These are phyloP conservation scores for Lichenothelia convexa DNA, from an alignment of 495 filamentous ascomycete species.

Conservation along the genomic window DNA sequence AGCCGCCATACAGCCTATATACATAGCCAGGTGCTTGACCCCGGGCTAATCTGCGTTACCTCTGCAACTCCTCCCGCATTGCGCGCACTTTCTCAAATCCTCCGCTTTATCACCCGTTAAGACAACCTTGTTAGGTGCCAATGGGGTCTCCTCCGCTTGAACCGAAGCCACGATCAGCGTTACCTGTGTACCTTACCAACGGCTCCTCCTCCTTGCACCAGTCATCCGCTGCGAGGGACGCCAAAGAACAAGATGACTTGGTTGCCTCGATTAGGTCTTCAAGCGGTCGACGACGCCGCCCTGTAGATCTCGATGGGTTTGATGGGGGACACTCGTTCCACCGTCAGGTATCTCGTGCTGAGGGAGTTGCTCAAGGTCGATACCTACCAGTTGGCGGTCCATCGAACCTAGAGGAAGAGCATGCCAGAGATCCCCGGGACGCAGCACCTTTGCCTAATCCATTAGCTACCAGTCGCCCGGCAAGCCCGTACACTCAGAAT, in stretches of 20 bases:
- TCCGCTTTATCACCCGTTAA: too few species aligned
- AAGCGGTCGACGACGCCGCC: constrained; percentile 8
- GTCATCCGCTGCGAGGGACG: constrained; percentile 4
- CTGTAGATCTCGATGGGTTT: constrained; percentile 6
- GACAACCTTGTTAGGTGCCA: too few species aligned
- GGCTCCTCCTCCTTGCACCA: constrained; percentile 11
- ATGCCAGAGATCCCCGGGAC: constrained; percentile 55
- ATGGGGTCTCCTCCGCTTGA: constrained; percentile 8
- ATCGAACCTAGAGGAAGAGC: constrained; percentile 10
- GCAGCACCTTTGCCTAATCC: constrained; percentile 35
- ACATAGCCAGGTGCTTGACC: too few species aligned
- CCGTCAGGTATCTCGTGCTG: constrained; percentile 2
- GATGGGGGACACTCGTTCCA: not conserved
- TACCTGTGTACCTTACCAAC: constrained; percentile 10
- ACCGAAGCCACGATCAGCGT: constrained; percentile 6
- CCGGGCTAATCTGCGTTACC: too few species aligned
- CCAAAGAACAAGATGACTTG: constrained; percentile 7
- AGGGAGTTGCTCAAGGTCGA: constrained; percentile 2
- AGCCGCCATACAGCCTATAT: too few species aligned
- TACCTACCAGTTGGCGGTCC: constrained; percentile 2
- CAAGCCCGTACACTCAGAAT: constrained; percentile 41
- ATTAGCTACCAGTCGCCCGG: constrained; percentile 32
- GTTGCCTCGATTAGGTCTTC: constrained; percentile 11
- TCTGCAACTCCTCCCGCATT: too few species aligned
- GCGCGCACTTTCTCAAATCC: too few species aligned